phyloP scores from a whole-genome alignment of 2,329 filamentous ascomycete genomes.

The Daldinia sp. region DNA sequence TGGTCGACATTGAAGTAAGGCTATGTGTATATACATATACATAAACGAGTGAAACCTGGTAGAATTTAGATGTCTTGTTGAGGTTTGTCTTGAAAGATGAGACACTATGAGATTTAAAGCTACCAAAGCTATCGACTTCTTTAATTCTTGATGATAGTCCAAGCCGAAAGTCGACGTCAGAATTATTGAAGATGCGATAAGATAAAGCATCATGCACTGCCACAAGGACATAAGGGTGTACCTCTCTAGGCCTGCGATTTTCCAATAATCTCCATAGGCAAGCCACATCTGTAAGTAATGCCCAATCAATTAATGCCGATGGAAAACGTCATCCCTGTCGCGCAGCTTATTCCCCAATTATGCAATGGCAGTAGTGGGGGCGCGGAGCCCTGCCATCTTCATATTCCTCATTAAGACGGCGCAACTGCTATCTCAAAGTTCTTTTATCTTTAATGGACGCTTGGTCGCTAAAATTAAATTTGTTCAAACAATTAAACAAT shows the following conservation, averaged over 20 bases:
- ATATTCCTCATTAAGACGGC: conserved; percentile 7
- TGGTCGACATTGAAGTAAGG: conserved; percentile 35
- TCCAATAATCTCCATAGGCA: neutral
- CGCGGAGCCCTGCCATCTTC: neutral
- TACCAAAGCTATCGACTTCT: neutral
- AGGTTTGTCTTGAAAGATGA: neutral
- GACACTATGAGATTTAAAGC: neutral
- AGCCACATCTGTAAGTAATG: conserved; percentile 6
- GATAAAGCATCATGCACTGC: conserved; percentile 2
- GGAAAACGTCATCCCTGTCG: conserved; percentile 18
- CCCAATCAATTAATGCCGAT: conserved; percentile 1
- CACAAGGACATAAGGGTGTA: neutral
- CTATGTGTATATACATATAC: conserved; percentile 7
- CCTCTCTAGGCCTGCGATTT: neutral
- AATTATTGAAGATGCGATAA: conserved; percentile 26
- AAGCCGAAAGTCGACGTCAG: conserved; percentile 32
- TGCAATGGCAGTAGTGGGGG: conserved; percentile 23
- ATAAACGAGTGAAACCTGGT: neutral
- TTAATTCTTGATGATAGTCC: neutral
- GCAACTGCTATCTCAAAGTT: neutral
- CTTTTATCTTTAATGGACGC: conserved; percentile 4
- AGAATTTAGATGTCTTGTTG: neutral
- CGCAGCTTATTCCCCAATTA: conserved; percentile 13
- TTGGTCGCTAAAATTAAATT: neutral
- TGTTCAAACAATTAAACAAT: neutral